Evolutionary conservation across 2,329 filamentous ascomycete species (phyloP), one percentile per base, ranked within the genome.

Genomic region (Paecilomyces fulvus): DNA sequence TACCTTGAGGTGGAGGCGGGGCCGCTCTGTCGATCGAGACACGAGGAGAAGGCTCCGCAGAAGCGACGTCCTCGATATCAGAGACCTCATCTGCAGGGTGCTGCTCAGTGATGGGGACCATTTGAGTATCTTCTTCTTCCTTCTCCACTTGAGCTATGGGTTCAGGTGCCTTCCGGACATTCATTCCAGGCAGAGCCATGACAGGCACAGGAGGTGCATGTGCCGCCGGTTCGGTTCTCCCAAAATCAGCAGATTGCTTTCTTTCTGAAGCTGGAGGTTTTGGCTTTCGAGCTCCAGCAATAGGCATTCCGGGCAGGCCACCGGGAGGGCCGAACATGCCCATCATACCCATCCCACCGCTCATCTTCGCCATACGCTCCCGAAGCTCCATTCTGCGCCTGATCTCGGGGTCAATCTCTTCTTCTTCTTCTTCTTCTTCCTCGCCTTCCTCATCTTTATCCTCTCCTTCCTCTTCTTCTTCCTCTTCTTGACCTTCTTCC

Each of bases 361-460:
- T 95, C 88, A 99, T 94, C 75, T 96, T 96, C 50, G 94, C 94
- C 90, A 99, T 99, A 64, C 94, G 85, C 59, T 94, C 91, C 58
- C 94, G 85, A 30, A 99, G 79, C 70, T 96, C 92, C 74, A 96
- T 86, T 69, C 87, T 89, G 54, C 92, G 87, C 63, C 84, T 86
- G 21, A 90, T 80, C 70, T 99, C 94, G 0, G 91, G 90, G 66
- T 97, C 92, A 53, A 95, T 79, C 14, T 95, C 90, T 28, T 92
- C 89, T 51, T 92, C 89, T 30, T 90, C 88, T 14, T 95, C 90
- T 28, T 92, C 89, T 51, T 92, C 89, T 30, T 90, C 88, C 20
- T 88, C 87, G n/a, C 86, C 87, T 2, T 83, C 83, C 10, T 82
- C 83, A 2, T 81, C 82, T 17, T 81, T 81, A 21, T 80, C 80